Evolutionary conservation across 495 filamentous ascomycete genomes (phyloP), one percentile per base, ranked within the genome.

Genomic region (Aspergillus haitiensis): DNA sequence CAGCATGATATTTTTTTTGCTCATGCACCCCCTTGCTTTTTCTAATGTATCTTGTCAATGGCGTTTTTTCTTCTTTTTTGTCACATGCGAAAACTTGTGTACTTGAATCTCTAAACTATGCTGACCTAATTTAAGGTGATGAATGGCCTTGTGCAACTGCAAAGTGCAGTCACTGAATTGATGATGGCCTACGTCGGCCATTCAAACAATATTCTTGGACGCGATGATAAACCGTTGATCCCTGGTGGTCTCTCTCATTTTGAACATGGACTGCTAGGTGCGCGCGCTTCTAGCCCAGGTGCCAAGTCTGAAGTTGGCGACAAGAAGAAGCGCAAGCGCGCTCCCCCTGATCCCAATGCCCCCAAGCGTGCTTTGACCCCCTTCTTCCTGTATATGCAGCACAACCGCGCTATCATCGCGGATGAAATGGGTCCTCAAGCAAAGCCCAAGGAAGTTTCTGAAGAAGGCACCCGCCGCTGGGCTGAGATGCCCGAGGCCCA

Each of bases 351-450:
- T 71, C 93, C 93, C 58, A 95, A 96, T 70, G 91, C 92, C 11
- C 94, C 94, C 52, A 97, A 97, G 82, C 84, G 92, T 15, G 91
- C 94, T 18, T 71, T 97, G 62, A 97, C 94, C 15, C 92, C 94
- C 0, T 97, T 92, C 76, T 96, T 98, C 79, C 78, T 97, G 36
- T 98, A 89, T 78, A 91, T 94, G 80, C 86, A 94, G 65, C 85
- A 85, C 36, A 92, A 91, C 46, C 88, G 94, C 32, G 74, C 81
- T 16, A 83, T 84, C 67, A 92, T 98, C 61, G 86, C 86, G 27
- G 79, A 75, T 7, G 92, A 97, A 58, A 79, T 98, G 16, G 90
- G 88, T 11, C 67, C 80, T 3, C 78, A 83, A 37, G 83, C 84
- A 3, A 85, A 84, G 57, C 89, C 91, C 61, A 89, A 88, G 64